Evolutionary conservation across 75 land plant species (phyloP), one percentile per base, ranked within the genome.

Genomic region (Chamaecyparis obtusa): DNA sequence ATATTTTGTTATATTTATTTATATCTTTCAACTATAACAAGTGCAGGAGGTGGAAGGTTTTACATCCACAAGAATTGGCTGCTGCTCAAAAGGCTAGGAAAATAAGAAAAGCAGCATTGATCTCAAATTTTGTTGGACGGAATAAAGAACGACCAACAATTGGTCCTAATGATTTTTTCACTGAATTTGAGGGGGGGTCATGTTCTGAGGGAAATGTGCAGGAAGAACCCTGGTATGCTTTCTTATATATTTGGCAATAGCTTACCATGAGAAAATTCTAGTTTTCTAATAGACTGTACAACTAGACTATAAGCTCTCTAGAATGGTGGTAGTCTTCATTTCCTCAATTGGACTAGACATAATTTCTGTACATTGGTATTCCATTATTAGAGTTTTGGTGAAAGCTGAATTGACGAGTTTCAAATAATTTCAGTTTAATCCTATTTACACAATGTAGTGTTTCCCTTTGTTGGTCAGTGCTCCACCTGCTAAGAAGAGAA

Each of bases 91-190:
- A 87, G 82, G 95, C 89, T 46, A 85, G 89, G 84, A 89, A 88
- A 78, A 90, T 96, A 24, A 91, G 91, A 86, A 92, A 87, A 81
- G 87, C 89, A 85, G 95, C 94, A 77, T 89, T 97, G n/a, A 85
- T 94, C 51, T 85, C 91, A 16, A 97, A 97, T 80, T 98, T 98
- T 92, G 96, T 93, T 11, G 96, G 93, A 77, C 87, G 99, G 54
- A 93, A 95, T 84, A 88, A 90, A 24, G 97, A 97, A 79, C 90
- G 98, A 43, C 97, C 99, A 71, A 78, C 86, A 17, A 91, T 98
- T 87, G 93, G 94, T 48, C 94, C 96, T 15, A 87, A 87, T 82
- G 99, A 98, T 86, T 96, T 98, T 85, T 77, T 83, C 37, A 56
- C 91, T 46, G 85, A 84, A 36, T 46, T 43, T 44, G 64, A 84